Base-by-base conservation (phyloP, 345 rosid species). In the Abelmoschus esculentus region DNA sequence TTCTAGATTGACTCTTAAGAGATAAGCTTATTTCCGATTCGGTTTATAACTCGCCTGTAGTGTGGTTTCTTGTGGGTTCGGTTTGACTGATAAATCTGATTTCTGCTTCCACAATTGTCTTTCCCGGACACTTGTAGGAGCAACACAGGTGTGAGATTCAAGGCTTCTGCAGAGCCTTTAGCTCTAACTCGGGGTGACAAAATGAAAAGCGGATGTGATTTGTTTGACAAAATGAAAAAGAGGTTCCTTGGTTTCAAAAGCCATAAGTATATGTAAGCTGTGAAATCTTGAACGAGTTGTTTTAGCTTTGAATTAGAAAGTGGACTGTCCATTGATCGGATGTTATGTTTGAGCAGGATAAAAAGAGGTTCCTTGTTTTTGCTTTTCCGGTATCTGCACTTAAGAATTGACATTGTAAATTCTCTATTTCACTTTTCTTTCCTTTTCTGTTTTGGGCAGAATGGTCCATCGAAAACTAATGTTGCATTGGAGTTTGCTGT, bases 401-500 rank as follows among this genome's bases (percentile, higher is more conserved):
- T 28, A 3, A 61, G 71, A 44, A 19, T 26, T 46, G 59, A 19
- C 60, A 56, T 34, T 54, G 6, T 55, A 54, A 61, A 34, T 69
- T 26, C 34, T 50, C 18, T 34, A 28, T 36, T 38, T n/a, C 55
- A 6, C 42, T 62, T 17, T 61, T 34, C 19, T 15, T 61, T 29
- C 22, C 11, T 60, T 58, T 67, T 70, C 52, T 80, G 61, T 50
- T 40, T 78, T 83, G 58, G 76, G 67, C 78, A 91, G 99, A 81
- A 80, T 74, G 98, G 96, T 61, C 97, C 97, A 26, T 80, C 96
- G 40, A 98, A 95, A 80, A 90, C 96, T 32, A 91, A 95, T 79
- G 99, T 98, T 52, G 97, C 93, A 10, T 74, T 95, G 53, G 96
- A 95, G 82, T 95, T 95, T 84, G 86, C 99, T 50, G 96, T 91